Evolutionary conservation across 202 grass and related monocot genomes (phyloP).

Genomic region (Bolboschoenoplectus hybrid): DNA sequence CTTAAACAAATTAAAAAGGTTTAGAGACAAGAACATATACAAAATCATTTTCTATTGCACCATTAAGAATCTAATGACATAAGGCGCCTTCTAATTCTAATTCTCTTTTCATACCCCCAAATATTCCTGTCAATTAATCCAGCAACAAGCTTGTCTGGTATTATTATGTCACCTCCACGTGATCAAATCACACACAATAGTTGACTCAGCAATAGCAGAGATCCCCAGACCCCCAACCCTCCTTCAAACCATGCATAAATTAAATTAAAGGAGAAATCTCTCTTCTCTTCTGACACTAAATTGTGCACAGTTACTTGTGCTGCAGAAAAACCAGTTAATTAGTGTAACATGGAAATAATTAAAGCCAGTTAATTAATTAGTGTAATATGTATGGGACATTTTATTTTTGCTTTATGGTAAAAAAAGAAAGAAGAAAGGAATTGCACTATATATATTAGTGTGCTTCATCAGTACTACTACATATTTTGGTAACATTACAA

Average conservation of each 20-base stretch:
- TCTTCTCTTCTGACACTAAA: background rate
- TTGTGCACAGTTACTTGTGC: background rate
- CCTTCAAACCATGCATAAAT: constrained; percentile 20
- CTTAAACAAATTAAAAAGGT: background rate
- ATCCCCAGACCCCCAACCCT: constrained; percentile 58
- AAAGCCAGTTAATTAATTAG: background rate
- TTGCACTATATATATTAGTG: no score
- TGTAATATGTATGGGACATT: background rate
- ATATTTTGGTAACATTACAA: no score
- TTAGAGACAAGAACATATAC: constrained; percentile 8
- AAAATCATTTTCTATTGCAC: constrained; percentile 22
- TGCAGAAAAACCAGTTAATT: background rate
- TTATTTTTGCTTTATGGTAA: background rate
- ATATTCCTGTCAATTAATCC: constrained; percentile 67
- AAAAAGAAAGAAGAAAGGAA: background rate
- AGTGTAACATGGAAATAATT: no score
- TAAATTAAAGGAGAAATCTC: background rate
- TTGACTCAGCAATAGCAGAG: constrained; percentile 54
- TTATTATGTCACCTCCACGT: constrained; percentile 66
- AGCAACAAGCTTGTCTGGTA: constrained; percentile 57
- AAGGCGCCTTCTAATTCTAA: constrained; percentile 45
- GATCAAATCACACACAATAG: constrained; percentile 55
- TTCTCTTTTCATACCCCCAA: constrained; percentile 64
- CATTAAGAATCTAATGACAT: constrained; percentile 41
- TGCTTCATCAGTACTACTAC: no score